These are phyloP conservation scores for Penicillium sp. DNA, from an alignment of 2,329 filamentous ascomycete genomes.

Conservation along the genomic window DNA sequence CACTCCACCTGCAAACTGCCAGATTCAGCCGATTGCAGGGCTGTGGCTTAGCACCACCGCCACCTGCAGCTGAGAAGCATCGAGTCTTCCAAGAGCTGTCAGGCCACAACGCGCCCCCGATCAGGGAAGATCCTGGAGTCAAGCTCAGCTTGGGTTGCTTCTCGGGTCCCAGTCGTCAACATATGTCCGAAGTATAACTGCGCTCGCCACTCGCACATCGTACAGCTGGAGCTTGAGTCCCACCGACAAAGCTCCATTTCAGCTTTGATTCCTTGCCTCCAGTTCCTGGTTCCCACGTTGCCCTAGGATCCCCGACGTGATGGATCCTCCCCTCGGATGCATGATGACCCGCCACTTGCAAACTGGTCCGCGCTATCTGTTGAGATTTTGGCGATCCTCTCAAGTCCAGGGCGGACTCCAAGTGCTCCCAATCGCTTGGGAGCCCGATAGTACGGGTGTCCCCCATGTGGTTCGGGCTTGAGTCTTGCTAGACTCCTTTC, in stretches of 20 bases:
- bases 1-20: neutral
- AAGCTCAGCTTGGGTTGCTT: neutral
- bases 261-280: neutral
- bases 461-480: neutral
- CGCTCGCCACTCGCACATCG: conserved; percentile 3
- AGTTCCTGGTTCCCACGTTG: conserved; percentile 3
- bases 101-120: conserved; percentile 3
- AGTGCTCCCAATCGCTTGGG: neutral
- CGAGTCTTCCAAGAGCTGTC: neutral
- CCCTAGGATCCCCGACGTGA: conserved; percentile 18
- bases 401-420: neutral
- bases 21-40: conserved; percentile 14
- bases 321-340: conserved; percentile 27
- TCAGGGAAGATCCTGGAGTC: conserved; percentile 10
- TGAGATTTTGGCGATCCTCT: neutral
- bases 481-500: neutral
- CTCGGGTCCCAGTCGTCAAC: neutral
- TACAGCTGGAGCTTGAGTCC: conserved; percentile 1
- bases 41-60: conserved; percentile 21
- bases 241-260: conserved; percentile 1
- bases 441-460: neutral
- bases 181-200: conserved; percentile 5
- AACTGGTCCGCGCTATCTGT: conserved; percentile 23
- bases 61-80: conserved; percentile 1
- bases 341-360: conserved; percentile 30